These are phyloP conservation scores for Cystofilobasidium macerans DNA, from an alignment of 768 basidiomycete species.

Conservation along the genomic window DNA sequence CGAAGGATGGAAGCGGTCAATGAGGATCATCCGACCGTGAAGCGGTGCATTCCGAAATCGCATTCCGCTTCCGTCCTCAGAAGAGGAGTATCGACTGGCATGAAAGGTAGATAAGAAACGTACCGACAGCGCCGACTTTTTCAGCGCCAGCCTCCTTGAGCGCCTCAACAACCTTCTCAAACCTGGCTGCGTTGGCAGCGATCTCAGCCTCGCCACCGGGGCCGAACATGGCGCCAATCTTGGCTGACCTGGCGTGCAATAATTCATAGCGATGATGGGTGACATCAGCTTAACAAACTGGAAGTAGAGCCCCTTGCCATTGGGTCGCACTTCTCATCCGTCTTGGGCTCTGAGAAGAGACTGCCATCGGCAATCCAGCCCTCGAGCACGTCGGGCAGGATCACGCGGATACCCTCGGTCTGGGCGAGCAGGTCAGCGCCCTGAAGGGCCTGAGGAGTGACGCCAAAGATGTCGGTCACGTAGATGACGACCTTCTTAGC, in stretches of 20 bases:
- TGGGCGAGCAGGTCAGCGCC: conserved; percentile 29
- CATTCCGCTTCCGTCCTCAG: too few relatives aligned
- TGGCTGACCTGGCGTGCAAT: not conserved
- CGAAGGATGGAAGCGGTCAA: not conserved
- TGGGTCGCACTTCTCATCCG: conserved; percentile 12
- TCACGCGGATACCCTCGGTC: conserved; percentile 10
- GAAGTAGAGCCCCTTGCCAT: too few relatives aligned
- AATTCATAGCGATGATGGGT: not conserved
- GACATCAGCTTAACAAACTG: too few relatives aligned
- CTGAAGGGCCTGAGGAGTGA: conserved; percentile 33
- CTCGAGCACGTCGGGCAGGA: conserved; percentile 19
- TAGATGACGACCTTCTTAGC: conserved; percentile 32
- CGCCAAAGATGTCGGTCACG: conserved; percentile 34
- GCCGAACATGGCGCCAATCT: conserved; percentile 2
- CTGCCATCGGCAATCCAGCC: conserved; percentile 3
- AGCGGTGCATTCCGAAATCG: too few relatives aligned
- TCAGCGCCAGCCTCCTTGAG: conserved; percentile 8
- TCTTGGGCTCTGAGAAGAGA: conserved; percentile 5
- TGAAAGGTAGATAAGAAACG: too few relatives aligned
- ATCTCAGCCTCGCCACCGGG: not conserved
- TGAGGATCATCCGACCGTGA: not conserved
- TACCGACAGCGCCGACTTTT: conserved; percentile 15
- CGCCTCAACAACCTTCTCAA: conserved; percentile 13
- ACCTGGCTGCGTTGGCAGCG: not conserved
- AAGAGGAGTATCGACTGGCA: too few relatives aligned